These are phyloP conservation scores for Sordaria brevicollis DNA, from an alignment of 495 filamentous ascomycete species.

Conservation along the genomic window DNA sequence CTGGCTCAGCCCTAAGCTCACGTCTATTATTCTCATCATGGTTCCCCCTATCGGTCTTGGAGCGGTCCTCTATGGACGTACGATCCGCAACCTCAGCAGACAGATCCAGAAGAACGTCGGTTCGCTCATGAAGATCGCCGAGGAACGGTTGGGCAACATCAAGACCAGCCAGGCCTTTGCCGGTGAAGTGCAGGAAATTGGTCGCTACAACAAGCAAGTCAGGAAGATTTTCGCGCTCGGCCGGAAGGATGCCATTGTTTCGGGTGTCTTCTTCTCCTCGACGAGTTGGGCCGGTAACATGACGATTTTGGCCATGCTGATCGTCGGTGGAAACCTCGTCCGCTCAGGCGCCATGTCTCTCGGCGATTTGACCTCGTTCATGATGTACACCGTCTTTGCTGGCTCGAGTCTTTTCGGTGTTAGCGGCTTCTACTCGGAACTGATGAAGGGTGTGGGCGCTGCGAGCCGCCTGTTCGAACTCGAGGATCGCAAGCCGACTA, in stretches of 20 bases:
- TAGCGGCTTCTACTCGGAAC: slow-evolving; percentile 91
- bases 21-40: slow-evolving; percentile 72
- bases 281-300: slow-evolving; percentile 89
- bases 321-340: slow-evolving; percentile 84
- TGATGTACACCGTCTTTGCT: slow-evolving; percentile 96
- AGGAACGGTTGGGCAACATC: slow-evolving; percentile 91
- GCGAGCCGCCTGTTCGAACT: slow-evolving; percentile 92
- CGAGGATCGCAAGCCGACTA: slow-evolving; percentile 82
- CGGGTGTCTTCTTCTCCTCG: slow-evolving; percentile 82
- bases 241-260: slow-evolving; percentile 72
- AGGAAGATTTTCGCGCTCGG: slow-evolving; percentile 86
- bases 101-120: slow-evolving; percentile 90
- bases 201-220: slow-evolving; percentile 83
- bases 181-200: slow-evolving; percentile 81
- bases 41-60: slow-evolving; percentile 87
- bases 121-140: slow-evolving; percentile 87
- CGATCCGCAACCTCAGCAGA: slow-evolving; percentile 77
- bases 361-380: slow-evolving; percentile 89
- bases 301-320: slow-evolving; percentile 86
- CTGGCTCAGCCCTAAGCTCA: slow-evolving; percentile 85
- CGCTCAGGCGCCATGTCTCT: slow-evolving; percentile 74
- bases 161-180: slow-evolving; percentile 93
- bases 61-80: slow-evolving; percentile 81
- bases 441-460: slow-evolving; percentile 97
- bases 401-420: slow-evolving; percentile 86